A percentile compares a stretch with the other conserved stretches of the same genome.
phyloP scores from a whole-genome alignment of 2,329 filamentous ascomycete genomes.

The Grosmannia clavigera region DNA sequence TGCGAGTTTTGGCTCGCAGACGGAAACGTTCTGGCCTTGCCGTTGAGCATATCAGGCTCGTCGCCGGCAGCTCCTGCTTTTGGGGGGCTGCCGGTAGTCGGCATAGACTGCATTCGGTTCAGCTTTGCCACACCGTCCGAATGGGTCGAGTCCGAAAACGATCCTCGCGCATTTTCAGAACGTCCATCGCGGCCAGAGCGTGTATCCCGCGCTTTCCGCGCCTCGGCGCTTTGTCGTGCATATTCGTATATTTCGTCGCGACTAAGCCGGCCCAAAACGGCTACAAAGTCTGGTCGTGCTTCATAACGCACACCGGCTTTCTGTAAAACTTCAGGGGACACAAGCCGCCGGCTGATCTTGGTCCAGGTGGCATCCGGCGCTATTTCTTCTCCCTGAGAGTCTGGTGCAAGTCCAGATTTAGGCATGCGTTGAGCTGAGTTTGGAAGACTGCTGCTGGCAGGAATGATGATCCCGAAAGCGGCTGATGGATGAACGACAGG shows the following conservation, averaged over 20 bases:
- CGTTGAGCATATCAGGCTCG: background rate
- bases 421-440: constrained; percentile 12
- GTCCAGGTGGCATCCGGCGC: constrained; percentile 47
- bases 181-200: background rate
- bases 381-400: constrained; percentile 44
- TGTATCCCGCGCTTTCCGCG: constrained; percentile 20
- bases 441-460: constrained; percentile 5
- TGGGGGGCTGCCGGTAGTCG: constrained; percentile 9
- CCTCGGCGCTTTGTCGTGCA: constrained; percentile 35
- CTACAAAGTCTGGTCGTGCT: constrained; percentile 47
- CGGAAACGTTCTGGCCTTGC: constrained; percentile 5
- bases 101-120: background rate
- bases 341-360: constrained; percentile 38
- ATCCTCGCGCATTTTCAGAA: background rate
- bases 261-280: constrained; percentile 42
- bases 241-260: constrained; percentile 39
- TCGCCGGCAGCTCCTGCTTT: background rate
- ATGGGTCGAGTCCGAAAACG: background rate
- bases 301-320: constrained; percentile 46
- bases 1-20: background rate
- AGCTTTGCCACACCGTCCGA: background rate
- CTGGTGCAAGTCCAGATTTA: constrained; percentile 27
- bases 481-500: background rate
- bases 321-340: constrained; percentile 46
- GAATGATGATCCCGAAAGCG: constrained; percentile 11